Base-by-base conservation (phyloP, 331 rosid species). In the Malus hybrid region DNA sequence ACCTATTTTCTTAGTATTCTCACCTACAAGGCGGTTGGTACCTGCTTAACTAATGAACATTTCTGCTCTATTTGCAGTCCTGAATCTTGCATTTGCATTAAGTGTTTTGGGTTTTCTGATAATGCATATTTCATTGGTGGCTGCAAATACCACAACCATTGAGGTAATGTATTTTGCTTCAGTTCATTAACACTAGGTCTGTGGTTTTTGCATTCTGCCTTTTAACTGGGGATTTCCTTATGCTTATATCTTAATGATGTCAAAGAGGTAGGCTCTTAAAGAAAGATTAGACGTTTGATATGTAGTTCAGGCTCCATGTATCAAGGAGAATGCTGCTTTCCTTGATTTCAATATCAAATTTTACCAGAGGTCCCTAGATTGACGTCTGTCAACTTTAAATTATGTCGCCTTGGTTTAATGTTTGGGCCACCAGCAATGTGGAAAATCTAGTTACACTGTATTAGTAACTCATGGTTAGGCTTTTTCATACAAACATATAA, bases 91-190 rank as follows among this genome's bases (percentile, higher is more conserved):
- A 0, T 95, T 95, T 67, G 97, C 97, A 19, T 72, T 95, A 84
- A 95, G 99, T 69, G 99, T 95, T 55, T 29, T 92, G 86, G 97
- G 97, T 65, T 95, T 95, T 86, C 92, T 95, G 69, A 87, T 95
- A 71, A 84, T 95, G 99, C 99, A 95, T 82, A 85, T 92, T 71
- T 92, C 97, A 6, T 80, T 95, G 87, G 97, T 95, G 75, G 72
- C 97, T 55, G 93, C 78, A 63, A 95, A 95, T 81, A 95, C 97
- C 27, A 95, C 96, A 33, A 95, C 99, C 63, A 92, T 95, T 69
- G 99, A 95, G 99, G 99, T 95, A 83, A 71, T 7, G 11, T 44
- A 22, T 74, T 69, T 65, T 80, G 12, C 54, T n/a, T 46, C 55
- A 34, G 39, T 16, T 27, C 64, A n/a, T 42, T 42, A 18, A 2